A percentile compares a stretch with the other conserved stretches of the same genome.
Evolutionary conservation across 2,329 filamentous ascomycete genomes (phyloP).

Genomic region (Rasamsonia emersonii): DNA sequence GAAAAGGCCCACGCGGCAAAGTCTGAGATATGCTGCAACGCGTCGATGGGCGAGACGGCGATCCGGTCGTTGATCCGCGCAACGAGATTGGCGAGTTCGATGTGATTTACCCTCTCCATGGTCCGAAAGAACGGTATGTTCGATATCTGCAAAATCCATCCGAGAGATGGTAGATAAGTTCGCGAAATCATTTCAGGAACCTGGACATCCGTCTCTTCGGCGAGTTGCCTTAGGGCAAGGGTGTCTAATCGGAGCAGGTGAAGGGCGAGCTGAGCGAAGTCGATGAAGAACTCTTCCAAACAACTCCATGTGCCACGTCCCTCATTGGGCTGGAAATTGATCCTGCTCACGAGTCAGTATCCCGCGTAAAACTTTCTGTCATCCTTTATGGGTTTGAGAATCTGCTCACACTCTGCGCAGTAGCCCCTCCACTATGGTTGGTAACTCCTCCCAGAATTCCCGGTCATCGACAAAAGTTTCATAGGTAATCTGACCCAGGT

Average conservation of each 20-base stretch:
- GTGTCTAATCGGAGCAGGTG: conserved; percentile 35
- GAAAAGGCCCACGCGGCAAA: conserved; percentile 19
- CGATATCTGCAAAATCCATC: conserved; percentile 25
- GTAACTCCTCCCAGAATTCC: conserved; percentile 39
- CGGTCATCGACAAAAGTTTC: conserved; percentile 30
- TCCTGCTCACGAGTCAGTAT: conserved; percentile 15
- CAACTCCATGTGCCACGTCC: conserved; percentile 20
- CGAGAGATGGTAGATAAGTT: conserved; percentile 25
- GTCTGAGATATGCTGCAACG: conserved; percentile 19
- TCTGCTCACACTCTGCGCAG: conserved; percentile 28
- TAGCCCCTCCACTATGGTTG: conserved; percentile 30
- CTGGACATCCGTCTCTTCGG: conserved; percentile 20
- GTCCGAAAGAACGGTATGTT: conserved; percentile 30
- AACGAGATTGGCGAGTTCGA: conserved; percentile 20
- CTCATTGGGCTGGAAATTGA: conserved; percentile 23
- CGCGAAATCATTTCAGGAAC: conserved; percentile 23
- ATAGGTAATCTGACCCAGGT: conserved; percentile 25
- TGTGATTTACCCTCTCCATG: conserved; percentile 22
- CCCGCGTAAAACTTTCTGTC: too few relatives aligned
- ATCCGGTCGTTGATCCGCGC: conserved; percentile 22
- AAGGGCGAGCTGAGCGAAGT: conserved; percentile 31
- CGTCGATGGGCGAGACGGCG: conserved; percentile 17
- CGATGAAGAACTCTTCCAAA: conserved; percentile 34
- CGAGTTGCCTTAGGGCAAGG: conserved; percentile 19
- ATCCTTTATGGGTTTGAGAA: not conserved